Percentiles rank a stretch among this genome's conserved stretches.
phyloP scores from a whole-genome alignment of 148 eudicot genomes.

The Salicornia ramosissima region DNA sequence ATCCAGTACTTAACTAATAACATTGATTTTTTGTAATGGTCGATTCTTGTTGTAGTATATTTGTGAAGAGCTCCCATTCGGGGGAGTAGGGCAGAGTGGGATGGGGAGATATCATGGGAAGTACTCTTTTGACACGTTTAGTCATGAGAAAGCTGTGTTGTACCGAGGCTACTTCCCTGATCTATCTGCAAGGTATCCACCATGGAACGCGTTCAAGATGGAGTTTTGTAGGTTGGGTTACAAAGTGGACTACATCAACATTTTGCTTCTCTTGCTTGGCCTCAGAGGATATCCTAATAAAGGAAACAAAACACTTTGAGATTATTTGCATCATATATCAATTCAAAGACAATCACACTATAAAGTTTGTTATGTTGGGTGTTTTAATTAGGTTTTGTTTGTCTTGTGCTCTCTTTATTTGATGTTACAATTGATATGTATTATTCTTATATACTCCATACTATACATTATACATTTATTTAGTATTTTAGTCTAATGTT shows the following conservation, averaged over 20 bases:
- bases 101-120: constrained; percentile 95
- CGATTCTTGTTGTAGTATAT: constrained; percentile 41
- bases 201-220: constrained; percentile 81
- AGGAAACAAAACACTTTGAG: neutral
- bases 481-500: too few species aligned
- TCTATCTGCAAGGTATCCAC: constrained; percentile 75
- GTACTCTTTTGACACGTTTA: constrained; percentile 82
- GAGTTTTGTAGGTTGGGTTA: constrained; percentile 62
- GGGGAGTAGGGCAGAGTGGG: constrained; percentile 95
- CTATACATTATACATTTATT: too few species aligned
- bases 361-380: neutral
- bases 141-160: constrained; percentile 82
- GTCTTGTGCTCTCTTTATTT: too few species aligned
- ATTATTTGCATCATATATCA: neutral
- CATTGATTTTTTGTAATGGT: neutral
- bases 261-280: constrained; percentile 54
- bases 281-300: constrained; percentile 27
- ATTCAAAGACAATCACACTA: too few species aligned
- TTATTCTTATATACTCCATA: neutral
- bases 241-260: constrained; percentile 43
- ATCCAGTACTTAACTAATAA: too few species aligned
- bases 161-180: constrained; percentile 59
- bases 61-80: constrained; percentile 77
- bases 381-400: too few species aligned
- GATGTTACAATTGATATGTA: neutral